Evolutionary conservation across 768 basidiomycete genomes (phyloP).

Genomic region (Hydnum rufescens): DNA sequence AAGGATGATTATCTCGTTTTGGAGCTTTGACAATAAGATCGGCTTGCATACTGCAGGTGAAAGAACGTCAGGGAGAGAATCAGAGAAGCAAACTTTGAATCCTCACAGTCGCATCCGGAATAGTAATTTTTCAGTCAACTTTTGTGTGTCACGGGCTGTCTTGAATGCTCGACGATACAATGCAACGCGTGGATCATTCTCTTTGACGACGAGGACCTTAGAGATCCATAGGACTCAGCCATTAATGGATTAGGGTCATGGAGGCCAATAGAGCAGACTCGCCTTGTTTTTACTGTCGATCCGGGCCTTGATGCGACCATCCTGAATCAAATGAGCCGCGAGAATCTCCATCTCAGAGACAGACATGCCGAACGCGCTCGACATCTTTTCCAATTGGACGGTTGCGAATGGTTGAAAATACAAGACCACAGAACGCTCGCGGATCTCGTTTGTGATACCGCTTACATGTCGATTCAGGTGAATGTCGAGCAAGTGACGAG

Average conservation of each 20-base stretch:
- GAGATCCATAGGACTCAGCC: background rate
- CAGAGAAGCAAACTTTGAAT: background rate
- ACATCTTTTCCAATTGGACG: slow-evolving; percentile 70
- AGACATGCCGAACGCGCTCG: slow-evolving; percentile 65
- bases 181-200: slow-evolving; percentile 57
- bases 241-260: slow-evolving; percentile 4
- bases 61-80: background rate
- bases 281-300: slow-evolving; percentile 86
- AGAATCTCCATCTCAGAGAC: slow-evolving; percentile 49
- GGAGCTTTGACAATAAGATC: slow-evolving; percentile 48
- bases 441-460: slow-evolving; percentile 47
- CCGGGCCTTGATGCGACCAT: slow-evolving; percentile 56
- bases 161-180: slow-evolving; percentile 59
- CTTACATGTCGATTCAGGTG: slow-evolving; percentile 52
- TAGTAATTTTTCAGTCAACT: slow-evolving; percentile 57
- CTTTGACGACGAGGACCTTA: slow-evolving; percentile 63
- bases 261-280: slow-evolving; percentile 4
- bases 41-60: background rate
- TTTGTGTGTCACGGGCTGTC: slow-evolving; percentile 49
- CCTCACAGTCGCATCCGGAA: slow-evolving; percentile 65
- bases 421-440: slow-evolving; percentile 56
- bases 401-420: slow-evolving; percentile 85
- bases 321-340: slow-evolving; percentile 60
- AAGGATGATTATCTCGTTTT: no score
- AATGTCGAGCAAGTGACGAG: slow-evolving; percentile 57